Conservation (phyloP, 2,329 filamentous ascomycete species). For the Nemania bipapillata region DNA sequence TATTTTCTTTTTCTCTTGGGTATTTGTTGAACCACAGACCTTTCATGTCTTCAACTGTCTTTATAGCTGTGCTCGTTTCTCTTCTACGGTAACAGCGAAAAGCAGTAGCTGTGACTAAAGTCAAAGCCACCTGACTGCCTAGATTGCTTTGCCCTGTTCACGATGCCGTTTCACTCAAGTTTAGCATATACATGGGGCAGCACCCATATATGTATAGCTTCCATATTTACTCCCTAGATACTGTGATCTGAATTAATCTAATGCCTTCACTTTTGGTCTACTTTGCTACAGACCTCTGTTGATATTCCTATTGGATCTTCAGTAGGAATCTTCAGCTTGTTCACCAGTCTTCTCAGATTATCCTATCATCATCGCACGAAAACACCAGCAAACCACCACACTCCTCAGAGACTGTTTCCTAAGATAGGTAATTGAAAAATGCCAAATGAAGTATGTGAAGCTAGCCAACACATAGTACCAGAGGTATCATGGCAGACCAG, state of each 20-base stretch:
- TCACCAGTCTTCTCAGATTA: background rate
- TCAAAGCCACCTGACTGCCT: background rate
- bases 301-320: background rate
- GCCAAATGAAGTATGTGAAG: background rate
- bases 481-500: background rate
- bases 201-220: background rate
- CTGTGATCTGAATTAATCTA: background rate
- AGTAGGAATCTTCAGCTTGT: background rate
- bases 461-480: background rate
- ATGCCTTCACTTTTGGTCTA: background rate
- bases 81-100: background rate
- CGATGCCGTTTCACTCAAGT: background rate
- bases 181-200: background rate
- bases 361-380: too few species aligned
- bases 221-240: background rate
- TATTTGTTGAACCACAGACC: background rate
- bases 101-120: background rate
- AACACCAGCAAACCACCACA: background rate
- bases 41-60: background rate
- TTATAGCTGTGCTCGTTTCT: background rate
- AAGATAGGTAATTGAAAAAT: background rate
- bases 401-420: background rate
- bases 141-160: background rate
- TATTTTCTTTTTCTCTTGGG: background rate
- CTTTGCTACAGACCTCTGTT: constrained; percentile 2